Conservation (phyloP, 2,329 filamentous ascomycete genomes). For the Aspergillus sp. region DNA sequence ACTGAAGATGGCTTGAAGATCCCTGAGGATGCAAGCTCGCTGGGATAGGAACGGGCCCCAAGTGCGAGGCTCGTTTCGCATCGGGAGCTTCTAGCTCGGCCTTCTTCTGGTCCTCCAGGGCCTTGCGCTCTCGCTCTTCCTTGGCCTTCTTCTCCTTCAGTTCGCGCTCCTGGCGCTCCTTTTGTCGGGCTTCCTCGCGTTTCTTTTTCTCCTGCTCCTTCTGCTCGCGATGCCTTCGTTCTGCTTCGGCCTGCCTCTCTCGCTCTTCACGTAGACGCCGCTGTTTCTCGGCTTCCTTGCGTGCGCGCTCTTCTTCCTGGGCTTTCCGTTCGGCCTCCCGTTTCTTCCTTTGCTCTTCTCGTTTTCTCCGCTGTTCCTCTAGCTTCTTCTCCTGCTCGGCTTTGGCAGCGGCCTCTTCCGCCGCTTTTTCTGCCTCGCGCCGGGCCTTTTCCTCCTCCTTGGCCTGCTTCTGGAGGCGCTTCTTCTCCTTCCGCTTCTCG, state of each 20-base stretch:
- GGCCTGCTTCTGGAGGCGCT: slow-evolving; percentile 80
- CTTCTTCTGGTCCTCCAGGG: slow-evolving; percentile 49
- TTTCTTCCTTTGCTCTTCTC: slow-evolving; percentile 88
- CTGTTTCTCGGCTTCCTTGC: slow-evolving; percentile 82
- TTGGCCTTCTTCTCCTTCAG: slow-evolving; percentile 66
- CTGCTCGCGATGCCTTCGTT: slow-evolving; percentile 77
- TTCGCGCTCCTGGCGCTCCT: slow-evolving; percentile 64
- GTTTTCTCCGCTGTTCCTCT: slow-evolving; percentile 77
- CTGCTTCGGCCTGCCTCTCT: slow-evolving; percentile 79
- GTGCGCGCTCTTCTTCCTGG: slow-evolving; percentile 81
- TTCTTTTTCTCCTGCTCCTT: slow-evolving; percentile 80
- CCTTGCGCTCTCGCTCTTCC: slow-evolving; percentile 61
- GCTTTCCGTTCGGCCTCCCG: slow-evolving; percentile 87
- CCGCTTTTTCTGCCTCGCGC: slow-evolving; percentile 84
- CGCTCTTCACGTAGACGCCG: slow-evolving; percentile 79
- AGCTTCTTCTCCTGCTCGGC: slow-evolving; percentile 74
- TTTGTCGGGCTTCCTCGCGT: slow-evolving; percentile 69
- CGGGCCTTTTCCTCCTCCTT: slow-evolving; percentile 88
- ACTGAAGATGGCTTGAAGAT: slow-evolving; percentile 56
- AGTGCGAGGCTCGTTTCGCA: slow-evolving; percentile 58
- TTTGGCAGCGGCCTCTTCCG: slow-evolving; percentile 74
- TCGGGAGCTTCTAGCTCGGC: slow-evolving; percentile 58
- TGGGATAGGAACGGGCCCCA: slow-evolving; percentile 55
- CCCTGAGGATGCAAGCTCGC: slow-evolving; percentile 55
- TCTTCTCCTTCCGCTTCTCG: slow-evolving; percentile 93